Evolutionary conservation across 495 filamentous ascomycete species (phyloP), one percentile per base, ranked within the genome.

Genomic region (Thozetella sp.): DNA sequence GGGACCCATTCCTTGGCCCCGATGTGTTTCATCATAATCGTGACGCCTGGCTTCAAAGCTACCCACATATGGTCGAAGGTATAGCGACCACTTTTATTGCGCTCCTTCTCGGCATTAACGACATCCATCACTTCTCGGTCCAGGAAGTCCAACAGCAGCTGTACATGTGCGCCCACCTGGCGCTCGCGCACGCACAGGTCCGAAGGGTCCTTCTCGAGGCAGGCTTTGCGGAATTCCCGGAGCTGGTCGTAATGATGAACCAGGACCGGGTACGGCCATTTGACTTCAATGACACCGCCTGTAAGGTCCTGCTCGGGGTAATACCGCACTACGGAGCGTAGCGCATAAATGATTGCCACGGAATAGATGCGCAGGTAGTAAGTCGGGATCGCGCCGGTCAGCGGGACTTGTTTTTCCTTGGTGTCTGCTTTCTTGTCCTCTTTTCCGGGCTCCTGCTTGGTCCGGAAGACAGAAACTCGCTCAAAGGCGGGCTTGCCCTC

Each of bases 191-290:
- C 25, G 27, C 54, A 56, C 54, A 20, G n/a, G 3, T 15, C 20
- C 12, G 6, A 25, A 30, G 54, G 54, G 45, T 51, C 37, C 55
- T 52, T 58, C 11, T 9, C 17, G 17, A 22, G 22, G n/a, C 22
- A 22, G 4, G 12, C 24, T 17, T 58, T 55, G 9, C 46, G 34
- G 19, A 58, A 62, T 2, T 19, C 25, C 12, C 25, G 1, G 3
- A 62, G 46, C 46, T 58, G 55, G 26, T 62, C 55, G 25, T 62
- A 62, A 34, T 62, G 59, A 40, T 62, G 59, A 23, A 59, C 59
- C 13, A 62, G 37, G 22, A 62, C 51, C 13, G 59, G 9, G 45
- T 62, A 62, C 6, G 59, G 59, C 59, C 55, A 59, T n/a, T 30
- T 12, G 46, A 62, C 56, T n/a, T 58, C 59, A 17, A 62, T 26